Evolutionary conservation across 2,329 filamentous ascomycete species (phyloP).

Genomic region (Tetracladium maxilliforme): DNA sequence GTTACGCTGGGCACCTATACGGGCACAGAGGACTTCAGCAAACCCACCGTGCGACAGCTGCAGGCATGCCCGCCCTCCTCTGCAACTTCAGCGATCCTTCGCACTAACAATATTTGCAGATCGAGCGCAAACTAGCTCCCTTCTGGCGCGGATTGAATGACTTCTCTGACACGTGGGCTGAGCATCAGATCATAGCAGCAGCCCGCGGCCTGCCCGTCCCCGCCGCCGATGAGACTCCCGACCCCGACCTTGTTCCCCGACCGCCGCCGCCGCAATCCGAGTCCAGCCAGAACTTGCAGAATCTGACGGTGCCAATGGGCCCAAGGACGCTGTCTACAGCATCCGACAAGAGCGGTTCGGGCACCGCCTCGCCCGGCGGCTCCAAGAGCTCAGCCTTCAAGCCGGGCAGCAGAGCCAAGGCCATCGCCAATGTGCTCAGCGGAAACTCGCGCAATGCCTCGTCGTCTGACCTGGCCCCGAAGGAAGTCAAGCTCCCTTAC

Average conservation of each 20-base stretch:
- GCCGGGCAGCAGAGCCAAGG: constrained; percentile 77
- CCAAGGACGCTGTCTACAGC: constrained; percentile 64
- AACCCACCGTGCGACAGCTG: constrained; percentile 71
- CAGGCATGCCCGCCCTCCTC: constrained; percentile 47
- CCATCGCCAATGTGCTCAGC: constrained; percentile 67
- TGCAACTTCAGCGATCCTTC: not conserved
- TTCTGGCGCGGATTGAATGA: constrained; percentile 94
- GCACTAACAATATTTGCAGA: constrained; percentile 34
- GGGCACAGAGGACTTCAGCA: constrained; percentile 85
- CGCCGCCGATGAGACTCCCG: constrained; percentile 66
- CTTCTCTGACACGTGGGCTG: constrained; percentile 77
- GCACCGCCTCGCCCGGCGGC: constrained; percentile 28
- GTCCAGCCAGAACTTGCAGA: constrained; percentile 49
- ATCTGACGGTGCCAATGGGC: constrained; percentile 65
- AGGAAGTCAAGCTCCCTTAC: constrained; percentile 64
- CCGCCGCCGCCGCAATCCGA: too few species aligned
- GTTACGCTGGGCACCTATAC: constrained; percentile 93
- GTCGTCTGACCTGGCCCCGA: constrained; percentile 55
- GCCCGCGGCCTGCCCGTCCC: constrained; percentile 75
- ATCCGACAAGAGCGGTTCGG: constrained; percentile 49
- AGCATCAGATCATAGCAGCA: constrained; percentile 87
- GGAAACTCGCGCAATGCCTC: constrained; percentile 60
- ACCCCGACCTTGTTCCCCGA: constrained; percentile 44
- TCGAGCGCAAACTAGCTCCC: constrained; percentile 81
- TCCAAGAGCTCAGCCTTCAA: constrained; percentile 49